Base-by-base conservation (phyloP, 495 filamentous ascomycete genomes). In the Penicillium riverlandense region DNA sequence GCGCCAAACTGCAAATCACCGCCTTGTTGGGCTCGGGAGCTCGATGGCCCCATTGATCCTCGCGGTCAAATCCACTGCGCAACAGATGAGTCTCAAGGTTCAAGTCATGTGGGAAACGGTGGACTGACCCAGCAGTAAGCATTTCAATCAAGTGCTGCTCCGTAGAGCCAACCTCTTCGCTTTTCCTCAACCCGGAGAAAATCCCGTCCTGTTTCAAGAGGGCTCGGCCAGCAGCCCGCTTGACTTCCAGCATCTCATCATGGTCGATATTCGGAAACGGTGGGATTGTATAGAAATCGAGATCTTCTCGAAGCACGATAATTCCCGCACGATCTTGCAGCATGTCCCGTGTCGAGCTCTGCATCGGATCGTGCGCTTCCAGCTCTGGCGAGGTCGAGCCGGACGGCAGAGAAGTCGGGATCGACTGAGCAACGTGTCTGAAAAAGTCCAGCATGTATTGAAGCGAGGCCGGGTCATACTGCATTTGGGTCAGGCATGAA, bases 381-480 rank as follows among this genome's bases (percentile, higher is more conserved):
- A 71, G 59, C 27, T 84, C 82, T 2, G 76, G 74, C 8, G 75
- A 78, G 34, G 78, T 71, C 33, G 69, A 77, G 8, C 78, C 76
- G 9, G 85, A 84, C 29, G 74, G 74, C 9, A 75, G 69, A 35
- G 84, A 77, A 22, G 77, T 77, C 9, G 90, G 90, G 41, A 99
- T 96, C 28, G 86, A 91, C 58, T 96, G 88, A 29, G 92, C 91
- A 41, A 99, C 90, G 40, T 80, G 81, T 35, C 92, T 88, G 74
- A 99, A 99, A 70, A 99, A 99, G 51, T 97, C 92, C 38, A 99
- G 79, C 94, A 99, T 99, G 71, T 97, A 99, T 65, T 96, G 88
- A 22, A 99, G 78, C 31, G 90, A 96, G 22, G 82, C 80, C 28
- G 92, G 91, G 62, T 99, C 92, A 67, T 97, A 99, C 92, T 98